A percentile compares a stretch with the other conserved stretches of the same genome.
phyloP scores from a whole-genome alignment of 306 rosid genomes.

The Psophocarpus tetragonolobus region DNA sequence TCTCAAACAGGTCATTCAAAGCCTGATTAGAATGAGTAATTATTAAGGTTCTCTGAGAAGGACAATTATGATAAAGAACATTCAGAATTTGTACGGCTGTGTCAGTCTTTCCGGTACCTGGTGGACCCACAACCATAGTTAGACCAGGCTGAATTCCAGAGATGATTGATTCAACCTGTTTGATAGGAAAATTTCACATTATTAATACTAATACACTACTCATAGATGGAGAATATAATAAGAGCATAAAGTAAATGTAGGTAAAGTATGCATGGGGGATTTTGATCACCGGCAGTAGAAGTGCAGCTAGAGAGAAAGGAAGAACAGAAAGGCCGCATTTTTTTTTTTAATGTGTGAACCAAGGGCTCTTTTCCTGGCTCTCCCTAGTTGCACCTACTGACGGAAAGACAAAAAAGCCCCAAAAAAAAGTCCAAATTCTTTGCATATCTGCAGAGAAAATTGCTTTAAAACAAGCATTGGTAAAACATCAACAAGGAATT shows the following conservation, averaged over 20 bases:
- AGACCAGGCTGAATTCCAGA: slow-evolving; percentile 98
- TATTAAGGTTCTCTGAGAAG: slow-evolving; percentile 94
- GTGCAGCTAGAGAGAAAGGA: slow-evolving; percentile 9
- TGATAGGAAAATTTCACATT: slow-evolving; percentile 10
- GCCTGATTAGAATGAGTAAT: slow-evolving; percentile 99
- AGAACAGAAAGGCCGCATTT: not conserved
- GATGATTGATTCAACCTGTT: slow-evolving; percentile 84
- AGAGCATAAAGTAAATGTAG: not conserved
- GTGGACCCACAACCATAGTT: slow-evolving; percentile 99
- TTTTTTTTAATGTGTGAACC: not conserved
- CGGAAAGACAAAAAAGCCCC: slow-evolving; percentile 3
- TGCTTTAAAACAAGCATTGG: not conserved
- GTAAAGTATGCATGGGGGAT: not conserved
- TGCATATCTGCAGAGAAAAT: slow-evolving; percentile 1
- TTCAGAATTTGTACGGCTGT: slow-evolving; percentile 97
- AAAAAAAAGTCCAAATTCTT: not conserved
- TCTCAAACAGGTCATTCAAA: slow-evolving; percentile 92
- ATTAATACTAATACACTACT: not conserved
- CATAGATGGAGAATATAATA: not conserved
- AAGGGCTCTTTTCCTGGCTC: not conserved
- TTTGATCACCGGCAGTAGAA: not conserved
- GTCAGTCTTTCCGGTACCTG: slow-evolving; percentile 99
- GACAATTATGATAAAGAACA: slow-evolving; percentile 96
- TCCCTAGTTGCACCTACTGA: slow-evolving; percentile 1
- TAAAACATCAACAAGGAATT: not conserved